phyloP scores from a whole-genome alignment of 306 rosid species.

The Cicer yamashitae region DNA sequence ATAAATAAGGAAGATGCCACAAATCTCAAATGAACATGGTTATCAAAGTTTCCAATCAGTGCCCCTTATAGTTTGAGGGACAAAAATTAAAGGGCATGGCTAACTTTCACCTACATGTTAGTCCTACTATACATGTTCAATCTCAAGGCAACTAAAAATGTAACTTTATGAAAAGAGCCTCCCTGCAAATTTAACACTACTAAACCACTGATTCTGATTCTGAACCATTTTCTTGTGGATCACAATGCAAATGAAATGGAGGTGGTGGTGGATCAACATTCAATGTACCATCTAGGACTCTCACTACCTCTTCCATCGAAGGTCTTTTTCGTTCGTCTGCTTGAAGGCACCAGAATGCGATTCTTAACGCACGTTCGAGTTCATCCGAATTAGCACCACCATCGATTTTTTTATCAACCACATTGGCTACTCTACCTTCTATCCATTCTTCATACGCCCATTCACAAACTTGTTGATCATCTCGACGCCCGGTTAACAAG shows the following conservation, averaged over 20 bases:
- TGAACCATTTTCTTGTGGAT: constrained; percentile 46
- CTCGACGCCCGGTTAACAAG: constrained; percentile 58
- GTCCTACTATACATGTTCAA: constrained; percentile 62
- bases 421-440: constrained; percentile 56
- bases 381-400: constrained; percentile 54
- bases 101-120: constrained; percentile 56
- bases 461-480: constrained; percentile 51
- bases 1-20: constrained; percentile 8
- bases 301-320: constrained; percentile 76
- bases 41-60: constrained; percentile 41
- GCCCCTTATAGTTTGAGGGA: background rate
- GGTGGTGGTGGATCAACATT: constrained; percentile 78
- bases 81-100: constrained; percentile 20
- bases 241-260: constrained; percentile 54
- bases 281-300: constrained; percentile 74
- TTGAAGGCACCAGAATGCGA: constrained; percentile 88
- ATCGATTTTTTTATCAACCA: constrained; percentile 61
- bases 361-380: constrained; percentile 68
- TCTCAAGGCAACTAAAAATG: constrained; percentile 26
- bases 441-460: constrained; percentile 72
- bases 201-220: constrained; percentile 40
- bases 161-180: constrained; percentile 6
- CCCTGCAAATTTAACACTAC: constrained; percentile 41
- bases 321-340: constrained; percentile 65
- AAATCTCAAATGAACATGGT: constrained; percentile 36